Percentiles rank a stretch among this genome's conserved stretches.
Conservation (phyloP, 768 basidiomycete genomes). For the Russula griseocarnosa region DNA sequence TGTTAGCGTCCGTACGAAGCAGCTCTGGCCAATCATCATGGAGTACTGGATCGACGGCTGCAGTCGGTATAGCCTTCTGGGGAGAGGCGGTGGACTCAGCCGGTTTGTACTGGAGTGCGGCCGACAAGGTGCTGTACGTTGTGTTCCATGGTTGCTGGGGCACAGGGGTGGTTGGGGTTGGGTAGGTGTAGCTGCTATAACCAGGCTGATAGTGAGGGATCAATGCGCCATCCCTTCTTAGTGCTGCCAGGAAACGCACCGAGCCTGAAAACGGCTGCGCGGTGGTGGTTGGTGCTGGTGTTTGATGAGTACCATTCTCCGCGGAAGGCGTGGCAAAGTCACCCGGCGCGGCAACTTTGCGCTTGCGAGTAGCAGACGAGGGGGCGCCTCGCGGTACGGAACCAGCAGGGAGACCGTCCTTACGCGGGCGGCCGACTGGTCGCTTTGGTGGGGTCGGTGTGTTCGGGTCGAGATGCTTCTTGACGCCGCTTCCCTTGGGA, state of each 20-base stretch:
- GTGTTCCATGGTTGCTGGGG: conserved; percentile 23
- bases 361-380: conserved; percentile 25
- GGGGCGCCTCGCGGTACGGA: conserved; percentile 49
- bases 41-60: conserved; percentile 35
- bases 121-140: conserved; percentile 27
- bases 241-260: conserved; percentile 13
- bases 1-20: conserved; percentile 50
- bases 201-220: conserved; percentile 8
- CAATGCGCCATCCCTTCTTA: conserved; percentile 7
- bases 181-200: conserved; percentile 23
- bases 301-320: conserved; percentile 9
- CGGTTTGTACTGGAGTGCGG: conserved; percentile 28
- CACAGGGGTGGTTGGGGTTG: conserved; percentile 18
- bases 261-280: conserved; percentile 23
- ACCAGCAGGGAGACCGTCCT: conserved; percentile 78
- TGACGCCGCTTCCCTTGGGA: conserved; percentile 78
- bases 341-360: conserved; percentile 32
- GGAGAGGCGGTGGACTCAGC: conserved; percentile 15
- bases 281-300: conserved; percentile 13
- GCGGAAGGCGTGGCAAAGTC: conserved; percentile 30
- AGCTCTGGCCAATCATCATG: conserved; percentile 65
- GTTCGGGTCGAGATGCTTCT: conserved; percentile 40
- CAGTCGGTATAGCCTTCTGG: conserved; percentile 12
- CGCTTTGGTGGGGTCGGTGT: conserved; percentile 59
- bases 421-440: conserved; percentile 76